Percentiles rank a stretch among this genome's conserved stretches.
Evolutionary conservation across 768 basidiomycete species (phyloP).

Genomic region (Baorangia bicolor): DNA sequence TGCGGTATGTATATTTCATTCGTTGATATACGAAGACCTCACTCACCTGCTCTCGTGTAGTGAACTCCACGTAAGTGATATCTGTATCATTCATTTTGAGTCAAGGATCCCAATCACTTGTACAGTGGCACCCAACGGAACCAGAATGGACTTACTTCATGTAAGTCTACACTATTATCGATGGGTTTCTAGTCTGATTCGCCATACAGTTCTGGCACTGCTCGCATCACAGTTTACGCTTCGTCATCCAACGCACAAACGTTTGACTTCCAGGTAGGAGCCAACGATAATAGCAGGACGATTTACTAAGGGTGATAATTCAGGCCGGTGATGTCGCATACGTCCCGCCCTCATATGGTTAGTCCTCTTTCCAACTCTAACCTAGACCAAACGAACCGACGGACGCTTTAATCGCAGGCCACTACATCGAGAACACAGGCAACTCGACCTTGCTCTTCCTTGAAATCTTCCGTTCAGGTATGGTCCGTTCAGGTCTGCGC

Average conservation of each 20-base stretch:
- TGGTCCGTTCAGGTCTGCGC: constrained; percentile 4
- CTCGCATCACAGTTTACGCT: constrained; percentile 45
- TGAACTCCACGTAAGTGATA: constrained; percentile 44
- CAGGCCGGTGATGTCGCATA: constrained; percentile 32
- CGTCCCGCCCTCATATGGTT: constrained; percentile 25
- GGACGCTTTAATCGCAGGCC: constrained; percentile 38
- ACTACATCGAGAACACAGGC: constrained; percentile 69
- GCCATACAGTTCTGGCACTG: constrained; percentile 35
- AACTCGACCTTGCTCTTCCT: constrained; percentile 56
- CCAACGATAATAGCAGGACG: not conserved
- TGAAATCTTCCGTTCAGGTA: constrained; percentile 61
- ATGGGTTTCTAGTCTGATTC: not conserved
- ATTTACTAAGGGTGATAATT: constrained; percentile 10
- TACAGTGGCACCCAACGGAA: constrained; percentile 52
- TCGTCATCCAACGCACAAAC: constrained; percentile 40
- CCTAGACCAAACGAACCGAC: not conserved
- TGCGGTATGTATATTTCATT: constrained; percentile 41
- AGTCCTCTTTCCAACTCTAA: not conserved
- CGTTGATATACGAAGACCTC: not conserved
- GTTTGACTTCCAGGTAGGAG: constrained; percentile 42
- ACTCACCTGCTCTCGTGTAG: constrained; percentile 19
- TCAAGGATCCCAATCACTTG: not conserved
- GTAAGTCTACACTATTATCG: constrained; percentile 19
- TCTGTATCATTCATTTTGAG: not conserved
- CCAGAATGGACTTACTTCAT: constrained; percentile 48